Conservation (phyloP, 1,284 basidiomycete species). For the Ceratobasidium papillatum region DNA sequence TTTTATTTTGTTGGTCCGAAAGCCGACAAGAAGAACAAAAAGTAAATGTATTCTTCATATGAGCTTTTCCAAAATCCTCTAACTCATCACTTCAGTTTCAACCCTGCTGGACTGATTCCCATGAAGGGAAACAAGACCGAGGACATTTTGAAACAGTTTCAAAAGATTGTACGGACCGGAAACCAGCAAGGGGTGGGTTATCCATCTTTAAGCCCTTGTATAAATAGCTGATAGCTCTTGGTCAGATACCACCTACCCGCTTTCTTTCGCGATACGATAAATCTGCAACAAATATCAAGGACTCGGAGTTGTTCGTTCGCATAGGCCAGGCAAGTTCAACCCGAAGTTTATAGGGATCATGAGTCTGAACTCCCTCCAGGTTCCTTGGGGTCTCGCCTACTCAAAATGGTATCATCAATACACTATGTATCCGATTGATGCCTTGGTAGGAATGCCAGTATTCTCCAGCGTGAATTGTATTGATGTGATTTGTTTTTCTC, state of each 20-base stretch:
- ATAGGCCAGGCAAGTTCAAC: conserved; percentile 58
- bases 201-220: background rate
- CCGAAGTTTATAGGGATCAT: background rate
- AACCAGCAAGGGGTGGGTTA: conserved; percentile 51
- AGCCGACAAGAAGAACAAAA: background rate
- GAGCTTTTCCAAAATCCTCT: too few relatives aligned
- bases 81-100: too few relatives aligned
- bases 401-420: conserved; percentile 67
- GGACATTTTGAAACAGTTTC: conserved; percentile 55
- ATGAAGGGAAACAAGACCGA: conserved; percentile 49
- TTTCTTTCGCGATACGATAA: conserved; percentile 65
- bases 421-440: conserved; percentile 59
- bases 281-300: conserved; percentile 65
- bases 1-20: conserved; percentile 56
- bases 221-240: conserved; percentile 21
- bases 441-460: conserved; percentile 48
- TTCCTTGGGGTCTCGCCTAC: conserved; percentile 61
- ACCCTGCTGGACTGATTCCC: too few relatives aligned
- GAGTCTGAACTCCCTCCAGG: conserved; percentile 49
- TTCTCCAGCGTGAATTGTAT: too few relatives aligned
- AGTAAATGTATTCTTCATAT: too few relatives aligned
- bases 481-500: too few relatives aligned
- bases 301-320: conserved; percentile 58
- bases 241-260: conserved; percentile 52
- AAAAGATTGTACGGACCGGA: conserved; percentile 56